These are phyloP conservation scores for Apiotrichum sp. DNA, from an alignment of 1,284 basidiomycete genomes.

Conservation along the genomic window DNA sequence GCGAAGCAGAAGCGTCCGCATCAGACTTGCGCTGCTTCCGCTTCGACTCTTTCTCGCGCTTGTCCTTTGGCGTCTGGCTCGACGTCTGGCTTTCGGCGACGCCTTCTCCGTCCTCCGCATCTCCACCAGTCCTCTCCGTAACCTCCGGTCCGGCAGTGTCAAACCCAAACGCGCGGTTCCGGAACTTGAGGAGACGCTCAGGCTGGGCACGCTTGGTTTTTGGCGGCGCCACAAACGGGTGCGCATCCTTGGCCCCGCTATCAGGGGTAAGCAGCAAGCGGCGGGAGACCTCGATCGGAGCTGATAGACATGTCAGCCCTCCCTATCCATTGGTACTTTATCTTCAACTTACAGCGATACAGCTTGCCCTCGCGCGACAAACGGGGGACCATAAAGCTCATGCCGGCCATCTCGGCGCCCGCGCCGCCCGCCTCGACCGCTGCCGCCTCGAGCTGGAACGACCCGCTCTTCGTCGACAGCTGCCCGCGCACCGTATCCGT, in stretches of 20 bases:
- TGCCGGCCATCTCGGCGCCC: slow-evolving; percentile 41
- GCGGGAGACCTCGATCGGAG: slow-evolving; percentile 33
- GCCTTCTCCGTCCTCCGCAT: background rate
- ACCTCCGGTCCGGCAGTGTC: slow-evolving; percentile 31
- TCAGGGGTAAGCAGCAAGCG: slow-evolving; percentile 35
- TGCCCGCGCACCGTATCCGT: slow-evolving; percentile 13
- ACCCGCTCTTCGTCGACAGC: slow-evolving; percentile 25
- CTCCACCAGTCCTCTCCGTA: background rate
- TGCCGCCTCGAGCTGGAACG: slow-evolving; percentile 23
- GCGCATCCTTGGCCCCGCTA: background rate
- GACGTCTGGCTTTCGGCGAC: background rate
- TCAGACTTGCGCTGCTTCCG: slow-evolving; percentile 16
- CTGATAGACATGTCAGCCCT: slow-evolving; percentile 11
- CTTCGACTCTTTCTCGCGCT: slow-evolving; percentile 11
- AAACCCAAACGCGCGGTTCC: slow-evolving; percentile 35
- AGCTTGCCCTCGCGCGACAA: slow-evolving; percentile 24
- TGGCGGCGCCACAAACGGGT: slow-evolving; percentile 2
- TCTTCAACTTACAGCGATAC: slow-evolving; percentile 29
- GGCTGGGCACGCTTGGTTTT: slow-evolving; percentile 32
- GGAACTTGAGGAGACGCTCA: slow-evolving; percentile 37
- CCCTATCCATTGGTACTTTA: background rate
- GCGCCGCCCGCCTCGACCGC: slow-evolving; percentile 14
- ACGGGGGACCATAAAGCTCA: slow-evolving; percentile 39
- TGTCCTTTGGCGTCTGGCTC: slow-evolving; percentile 10
- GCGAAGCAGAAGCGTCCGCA: slow-evolving; percentile 6